Evolutionary conservation across 345 rosid species (phyloP), one percentile per base, ranked within the genome.

Genomic region (Heritiera littoralis): DNA sequence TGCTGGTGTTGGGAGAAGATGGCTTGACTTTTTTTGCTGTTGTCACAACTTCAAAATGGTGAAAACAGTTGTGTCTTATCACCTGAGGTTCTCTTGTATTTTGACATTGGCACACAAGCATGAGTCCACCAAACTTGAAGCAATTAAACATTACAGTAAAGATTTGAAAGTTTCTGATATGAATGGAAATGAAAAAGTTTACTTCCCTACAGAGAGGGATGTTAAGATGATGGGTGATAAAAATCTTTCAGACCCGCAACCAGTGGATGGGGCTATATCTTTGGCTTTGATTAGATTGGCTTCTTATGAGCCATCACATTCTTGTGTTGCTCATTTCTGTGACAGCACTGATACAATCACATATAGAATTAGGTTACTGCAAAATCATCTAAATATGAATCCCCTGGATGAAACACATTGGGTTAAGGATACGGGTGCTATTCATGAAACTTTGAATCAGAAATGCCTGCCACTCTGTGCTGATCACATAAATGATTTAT

Each of bases 211-310:
- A 0, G 99, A 93, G 79, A 93, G 84, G 86, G 93, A 88, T 80
- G 90, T 92, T 48, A 95, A 90, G 90, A 95, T 95, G 97, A 92
- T 93, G 96, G 98, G 99, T 81, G 97, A 92, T 80, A 88, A 84
- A 77, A 89, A 87, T 79, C 94, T 95, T 80, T 83, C 92, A 7
- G 92, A 93, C 75, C 98, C 96, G 7, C 91, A 78, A 81, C 98
- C 98, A 49, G 97, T 91, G 49, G 99, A 95, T 75, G 94, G 96
- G 30, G 85, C 87, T 80, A 75, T 95, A 79, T 89, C 94, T 70
- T 85, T 92, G 90, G 77, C 87, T 23, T 83, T 95, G 79, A 87
- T 87, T 77, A 89, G 96, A 87, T 84, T 95, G 81, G 97, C 96
- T 79, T 84, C 70, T 43, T 89, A 92, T 60, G 94, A 90, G 87